Conservation (phyloP, 768 basidiomycete genomes). For the Lyophyllum atratum region DNA sequence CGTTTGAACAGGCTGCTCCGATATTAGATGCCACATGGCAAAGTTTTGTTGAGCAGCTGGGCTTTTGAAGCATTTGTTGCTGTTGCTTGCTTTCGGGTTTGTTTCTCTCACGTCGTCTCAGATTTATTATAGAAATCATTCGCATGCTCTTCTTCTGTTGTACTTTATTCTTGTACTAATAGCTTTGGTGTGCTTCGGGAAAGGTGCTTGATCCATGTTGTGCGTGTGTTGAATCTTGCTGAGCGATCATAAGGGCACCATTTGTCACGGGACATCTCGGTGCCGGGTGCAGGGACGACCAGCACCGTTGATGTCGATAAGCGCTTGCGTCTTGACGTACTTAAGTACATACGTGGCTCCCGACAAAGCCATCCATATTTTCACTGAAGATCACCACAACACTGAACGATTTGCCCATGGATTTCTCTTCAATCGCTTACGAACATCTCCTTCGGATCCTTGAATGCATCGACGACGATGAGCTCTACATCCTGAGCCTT, state of each 20-base stretch:
- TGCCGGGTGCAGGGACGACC: no score
- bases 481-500: neutral
- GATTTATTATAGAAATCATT: no score
- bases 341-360: no score
- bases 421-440: neutral
- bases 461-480: neutral
- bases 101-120: neutral
- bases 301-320: no score
- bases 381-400: neutral
- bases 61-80: slow-evolving; percentile 32
- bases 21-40: slow-evolving; percentile 66
- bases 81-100: neutral
- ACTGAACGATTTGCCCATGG: neutral
- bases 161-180: neutral
- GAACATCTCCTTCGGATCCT: neutral
- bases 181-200: no score
- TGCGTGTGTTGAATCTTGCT: no score
- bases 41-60: slow-evolving; percentile 69
- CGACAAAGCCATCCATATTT: neutral
- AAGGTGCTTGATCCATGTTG: no score
- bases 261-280: no score
- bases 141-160: neutral
- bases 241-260: no score
- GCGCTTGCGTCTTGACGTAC: no score
- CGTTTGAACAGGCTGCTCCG: slow-evolving; percentile 29